Evolutionary conservation across 2,329 filamentous ascomycete species (phyloP).

Genomic region (Fusarium tjaetaba): DNA sequence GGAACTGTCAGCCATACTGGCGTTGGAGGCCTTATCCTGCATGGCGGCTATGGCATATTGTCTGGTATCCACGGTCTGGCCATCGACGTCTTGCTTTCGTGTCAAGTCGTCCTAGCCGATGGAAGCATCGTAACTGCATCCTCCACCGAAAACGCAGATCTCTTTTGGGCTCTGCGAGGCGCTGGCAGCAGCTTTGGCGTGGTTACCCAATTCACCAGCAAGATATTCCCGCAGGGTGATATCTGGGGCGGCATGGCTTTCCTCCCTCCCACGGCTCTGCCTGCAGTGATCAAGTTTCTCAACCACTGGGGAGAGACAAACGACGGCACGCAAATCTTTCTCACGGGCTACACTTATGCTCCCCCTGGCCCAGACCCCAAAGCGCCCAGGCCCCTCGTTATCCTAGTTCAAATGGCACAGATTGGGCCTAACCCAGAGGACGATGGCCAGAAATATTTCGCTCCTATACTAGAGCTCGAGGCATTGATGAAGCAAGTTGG

Average conservation of each 20-base stretch:
- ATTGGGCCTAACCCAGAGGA: constrained; percentile 31
- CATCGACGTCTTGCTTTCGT: constrained; percentile 54
- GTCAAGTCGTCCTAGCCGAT: constrained; percentile 52
- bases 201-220: constrained; percentile 52
- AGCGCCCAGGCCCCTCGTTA: constrained; percentile 26
- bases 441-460: constrained; percentile 45
- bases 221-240: constrained; percentile 45
- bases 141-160: constrained; percentile 53
- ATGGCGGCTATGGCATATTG: constrained; percentile 68
- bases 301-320: constrained; percentile 44
- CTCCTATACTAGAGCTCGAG: constrained; percentile 49
- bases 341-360: constrained; percentile 25
- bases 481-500: constrained; percentile 50
- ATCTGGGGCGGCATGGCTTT: constrained; percentile 46
- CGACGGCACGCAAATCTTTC: constrained; percentile 36
- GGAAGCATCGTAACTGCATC: constrained; percentile 53
- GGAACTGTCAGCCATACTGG: constrained; percentile 72
- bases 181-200: constrained; percentile 56
- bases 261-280: constrained; percentile 41
- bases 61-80: constrained; percentile 63
- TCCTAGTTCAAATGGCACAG: constrained; percentile 31
- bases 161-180: constrained; percentile 55
- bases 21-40: constrained; percentile 66
- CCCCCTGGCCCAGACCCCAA: constrained; percentile 36
- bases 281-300: constrained; percentile 44